phyloP scores from a whole-genome alignment of 1,284 basidiomycete genomes.

The Marasmius oreades region DNA sequence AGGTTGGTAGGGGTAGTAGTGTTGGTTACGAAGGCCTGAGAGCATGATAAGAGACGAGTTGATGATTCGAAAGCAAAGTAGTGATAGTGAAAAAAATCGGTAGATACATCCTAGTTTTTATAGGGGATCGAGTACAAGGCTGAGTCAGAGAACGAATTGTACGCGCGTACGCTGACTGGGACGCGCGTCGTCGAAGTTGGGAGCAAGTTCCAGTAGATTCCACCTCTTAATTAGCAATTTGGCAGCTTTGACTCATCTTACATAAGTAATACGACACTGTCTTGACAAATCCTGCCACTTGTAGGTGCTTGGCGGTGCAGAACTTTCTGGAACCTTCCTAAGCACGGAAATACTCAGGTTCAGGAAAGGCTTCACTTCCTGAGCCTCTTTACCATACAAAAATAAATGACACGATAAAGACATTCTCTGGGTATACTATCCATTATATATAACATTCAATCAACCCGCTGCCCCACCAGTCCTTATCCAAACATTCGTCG shows the following conservation, averaged over 20 bases:
- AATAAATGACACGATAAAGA: not conserved
- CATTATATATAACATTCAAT: too few species aligned
- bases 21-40: constrained; percentile 2
- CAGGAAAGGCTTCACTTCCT: too few species aligned
- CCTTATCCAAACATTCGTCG: constrained; percentile 1
- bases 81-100: constrained; percentile 3
- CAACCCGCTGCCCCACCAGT: not conserved
- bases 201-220: constrained; percentile 1
- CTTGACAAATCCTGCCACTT: too few species aligned
- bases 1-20: not conserved
- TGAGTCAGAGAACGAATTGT: constrained; percentile 5
- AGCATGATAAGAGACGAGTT: constrained; percentile 1
- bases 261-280: too few species aligned
- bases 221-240: not conserved
- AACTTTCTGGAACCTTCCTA: too few species aligned
- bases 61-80: not conserved
- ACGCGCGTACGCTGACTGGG: constrained; percentile 4
- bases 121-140: not conserved
- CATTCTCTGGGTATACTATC: not conserved
- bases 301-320: too few species aligned
- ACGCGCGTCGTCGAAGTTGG: constrained; percentile 8
- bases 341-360: too few species aligned
- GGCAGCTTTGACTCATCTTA: not conserved
- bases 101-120: constrained; percentile 4
- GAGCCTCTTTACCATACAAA: too few species aligned